Percentiles rank a stretch among this genome's conserved stretches.
These are phyloP conservation scores for Trichoderma harzianum DNA, from an alignment of 2,329 filamentous ascomycete species.

Conservation along the genomic window DNA sequence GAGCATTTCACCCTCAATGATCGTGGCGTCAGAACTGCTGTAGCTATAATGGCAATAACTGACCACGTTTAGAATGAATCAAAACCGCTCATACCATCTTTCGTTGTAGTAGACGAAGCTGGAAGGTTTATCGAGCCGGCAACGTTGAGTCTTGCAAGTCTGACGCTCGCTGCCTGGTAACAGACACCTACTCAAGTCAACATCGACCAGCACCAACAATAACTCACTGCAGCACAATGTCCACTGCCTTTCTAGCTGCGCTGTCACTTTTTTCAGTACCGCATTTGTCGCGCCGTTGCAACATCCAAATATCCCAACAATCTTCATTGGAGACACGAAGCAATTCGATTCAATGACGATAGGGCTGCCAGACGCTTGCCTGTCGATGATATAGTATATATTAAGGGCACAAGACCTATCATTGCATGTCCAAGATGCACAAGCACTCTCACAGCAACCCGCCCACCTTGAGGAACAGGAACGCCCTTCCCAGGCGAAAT, in stretches of 20 bases:
- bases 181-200: neutral
- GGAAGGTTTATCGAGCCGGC: neutral
- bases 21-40: neutral
- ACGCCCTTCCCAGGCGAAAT: neutral
- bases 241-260: too few relatives aligned
- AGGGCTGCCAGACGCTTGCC: neutral
- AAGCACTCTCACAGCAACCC: neutral
- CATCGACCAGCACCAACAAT: neutral
- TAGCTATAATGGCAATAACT: neutral
- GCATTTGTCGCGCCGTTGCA: neutral
- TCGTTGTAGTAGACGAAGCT: neutral
- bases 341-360: neutral
- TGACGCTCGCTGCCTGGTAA: neutral
- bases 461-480: neutral
- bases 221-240: neutral
- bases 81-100: too few relatives aligned
- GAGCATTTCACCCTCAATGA: neutral
- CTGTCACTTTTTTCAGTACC: neutral
- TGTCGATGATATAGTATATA: neutral
- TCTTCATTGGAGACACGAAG: neutral
- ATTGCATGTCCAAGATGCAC: neutral
- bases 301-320: neutral
- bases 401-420: neutral
- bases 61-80: neutral
- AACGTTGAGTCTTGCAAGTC: neutral